phyloP scores from a whole-genome alignment of 2,329 filamentous ascomycete species.

The Aspergillus novoparasiticus region DNA sequence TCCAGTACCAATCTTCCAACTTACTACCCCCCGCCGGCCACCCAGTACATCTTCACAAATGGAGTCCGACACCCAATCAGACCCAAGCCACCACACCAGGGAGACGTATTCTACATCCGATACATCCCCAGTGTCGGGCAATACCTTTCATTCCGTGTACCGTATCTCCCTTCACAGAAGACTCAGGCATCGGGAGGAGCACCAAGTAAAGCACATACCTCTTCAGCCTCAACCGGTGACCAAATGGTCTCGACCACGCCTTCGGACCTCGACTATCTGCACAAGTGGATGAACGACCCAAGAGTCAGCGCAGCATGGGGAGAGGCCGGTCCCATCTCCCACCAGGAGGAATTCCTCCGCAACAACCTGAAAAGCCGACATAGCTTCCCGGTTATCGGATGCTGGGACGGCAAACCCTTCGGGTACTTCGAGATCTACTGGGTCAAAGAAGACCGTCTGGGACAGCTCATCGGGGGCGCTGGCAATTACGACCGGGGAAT shows the following conservation, averaged over 20 bases:
- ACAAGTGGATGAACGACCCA: slow-evolving; percentile 85
- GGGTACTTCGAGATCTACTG: slow-evolving; percentile 98
- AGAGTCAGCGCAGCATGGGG: slow-evolving; percentile 89
- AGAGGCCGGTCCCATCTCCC: slow-evolving; percentile 56
- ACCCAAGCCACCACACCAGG: slow-evolving; percentile 85
- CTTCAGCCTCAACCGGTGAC: slow-evolving; percentile 22
- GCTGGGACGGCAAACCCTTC: slow-evolving; percentile 94
- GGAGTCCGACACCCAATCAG: slow-evolving; percentile 81
- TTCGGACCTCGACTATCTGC: slow-evolving; percentile 69
- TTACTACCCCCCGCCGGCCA: slow-evolving; percentile 81
- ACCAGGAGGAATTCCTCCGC: slow-evolving; percentile 69
- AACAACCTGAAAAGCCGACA: slow-evolving; percentile 67
- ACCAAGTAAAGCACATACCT: slow-evolving; percentile 5
- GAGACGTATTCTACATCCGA: slow-evolving; percentile 87
- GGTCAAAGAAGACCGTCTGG: slow-evolving; percentile 88
- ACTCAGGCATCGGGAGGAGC: slow-evolving; percentile 51
- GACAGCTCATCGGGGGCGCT: slow-evolving; percentile 65
- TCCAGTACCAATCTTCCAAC: slow-evolving; percentile 78
- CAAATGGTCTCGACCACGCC: slow-evolving; percentile 42
- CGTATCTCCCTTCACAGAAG: slow-evolving; percentile 57
- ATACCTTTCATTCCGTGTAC: slow-evolving; percentile 86
- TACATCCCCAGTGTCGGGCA: slow-evolving; percentile 80
- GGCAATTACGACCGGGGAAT: slow-evolving; percentile 85
- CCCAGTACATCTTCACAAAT: slow-evolving; percentile 79
- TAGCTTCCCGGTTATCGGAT: slow-evolving; percentile 86